Conservation (phyloP, 768 basidiomycete species). For the Suillus fuscotomentosus region DNA sequence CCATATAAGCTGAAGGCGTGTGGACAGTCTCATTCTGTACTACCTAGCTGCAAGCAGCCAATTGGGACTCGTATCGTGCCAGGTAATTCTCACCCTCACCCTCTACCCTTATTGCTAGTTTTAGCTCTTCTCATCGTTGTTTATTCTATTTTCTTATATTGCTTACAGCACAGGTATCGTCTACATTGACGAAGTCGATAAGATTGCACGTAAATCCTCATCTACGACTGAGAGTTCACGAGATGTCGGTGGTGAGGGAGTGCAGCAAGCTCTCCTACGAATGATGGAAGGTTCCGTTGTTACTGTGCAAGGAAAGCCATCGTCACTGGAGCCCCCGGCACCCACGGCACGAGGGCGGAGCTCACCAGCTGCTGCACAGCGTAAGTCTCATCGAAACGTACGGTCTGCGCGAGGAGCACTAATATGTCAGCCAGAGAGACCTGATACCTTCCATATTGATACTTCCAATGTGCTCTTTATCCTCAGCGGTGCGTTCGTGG, state of each 20-base stretch:
- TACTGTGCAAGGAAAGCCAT: conserved; percentile 75
- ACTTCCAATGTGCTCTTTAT: conserved; percentile 95
- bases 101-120: not conserved
- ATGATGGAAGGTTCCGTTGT: conserved; percentile 93
- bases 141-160: conserved; percentile 9
- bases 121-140: not conserved
- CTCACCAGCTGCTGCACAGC: conserved; percentile 22
- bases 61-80: conserved; percentile 84
- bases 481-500: conserved; percentile 92
- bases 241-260: conserved; percentile 95
- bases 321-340: conserved; percentile 43
- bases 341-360: conserved; percentile 50
- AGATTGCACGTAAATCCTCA: conserved; percentile 67
- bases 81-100: conserved; percentile 45
- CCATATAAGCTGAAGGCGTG: not conserved
- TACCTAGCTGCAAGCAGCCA: conserved; percentile 78
- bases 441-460: conserved; percentile 75
- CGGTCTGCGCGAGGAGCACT: conserved; percentile 10
- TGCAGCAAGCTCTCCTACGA: conserved; percentile 88
- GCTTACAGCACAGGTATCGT: conserved; percentile 80
- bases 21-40: conserved; percentile 8
- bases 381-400: conserved; percentile 27
- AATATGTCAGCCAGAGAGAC: conserved; percentile 40
- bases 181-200: conserved; percentile 96
- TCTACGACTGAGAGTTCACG: conserved; percentile 62